Evolutionary conservation across 805 yeast species (phyloP), one percentile per base, ranked within the genome.

Genomic region (baker's yeast (Saccharomyces cerevisiae)): DNA sequence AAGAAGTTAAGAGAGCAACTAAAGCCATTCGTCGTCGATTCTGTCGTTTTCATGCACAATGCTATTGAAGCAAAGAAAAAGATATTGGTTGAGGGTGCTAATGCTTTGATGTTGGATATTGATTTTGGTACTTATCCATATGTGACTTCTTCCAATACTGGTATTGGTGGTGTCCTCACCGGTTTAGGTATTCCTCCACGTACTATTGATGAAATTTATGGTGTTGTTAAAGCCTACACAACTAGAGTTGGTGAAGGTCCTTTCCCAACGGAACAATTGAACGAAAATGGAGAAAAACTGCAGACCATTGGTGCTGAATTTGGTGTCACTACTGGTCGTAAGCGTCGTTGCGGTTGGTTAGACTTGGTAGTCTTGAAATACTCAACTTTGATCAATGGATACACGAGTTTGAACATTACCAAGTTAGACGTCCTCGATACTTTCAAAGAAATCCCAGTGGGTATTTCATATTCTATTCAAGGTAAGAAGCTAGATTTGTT

Each of bases 161-260:
- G 96, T 65, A 89, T 94, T 67, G 99, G 99, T 63, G 99, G 99
- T 75, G 98, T 94, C 51, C 77, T 90, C 66, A 94, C 99, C 43
- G 99, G 99, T 58, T 80, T 94, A 61, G 99, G 98, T 62, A 72
- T 94, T 57, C 97, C 98, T n/a, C 99, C 99, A 62, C 80, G 78
- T 60, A 75, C 83, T 58, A 85, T 94, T 64, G 80, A 78, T 52
- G 85, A 89, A 70, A 78, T 90, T 48, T 89, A 85, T 70, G 99
- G 99, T 73, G 99, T 94, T 27, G 98, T 92, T 49, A 94, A 94
- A 78, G 98, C 98, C 46, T 94, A 94, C 75, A 94, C 99, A 48
- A 94, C 99, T 41, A 84, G 99, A 74, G 99, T 94, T 53, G 99
- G 99, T 65, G 98, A 91, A 70, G 99, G 99, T 60, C 99, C 99